Base-by-base conservation (phyloP, 2,329 filamentous ascomycete genomes). In the Penicillium sp. region DNA sequence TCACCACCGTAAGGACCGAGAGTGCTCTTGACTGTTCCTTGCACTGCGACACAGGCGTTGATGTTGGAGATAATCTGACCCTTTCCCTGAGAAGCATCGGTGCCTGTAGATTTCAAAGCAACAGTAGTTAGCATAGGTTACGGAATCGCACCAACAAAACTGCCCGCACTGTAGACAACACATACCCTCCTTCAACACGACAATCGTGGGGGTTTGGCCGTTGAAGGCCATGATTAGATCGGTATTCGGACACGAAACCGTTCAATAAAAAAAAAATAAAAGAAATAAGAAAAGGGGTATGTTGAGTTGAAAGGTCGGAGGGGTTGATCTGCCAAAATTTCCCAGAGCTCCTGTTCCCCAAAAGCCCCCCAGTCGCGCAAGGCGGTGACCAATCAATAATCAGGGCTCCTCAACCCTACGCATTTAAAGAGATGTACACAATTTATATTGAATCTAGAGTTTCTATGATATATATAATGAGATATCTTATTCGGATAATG, bases 51-150 rank as follows among this genome's bases (percentile, higher is more conserved):
- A 76, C 94, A 99, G 65, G 94, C 94, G 81, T 96, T 97, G 80
- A 99, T 97, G 78, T 99, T 99, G 69, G 93, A 95, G 69, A 99
- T 79, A 70, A 99, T 89, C 79, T 99, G 94, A 53, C 92, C 92
- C 76, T 95, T 94, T 71, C 94, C 94, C 78, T 99, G 94, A 52
- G 94, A 97, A 69, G 92, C 86, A 77, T 99, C 94, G 80, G 94
- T 99, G 70, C 94, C 94, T 97, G 69, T 61, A 62, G 56, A 42
- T 60, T 44, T 31, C 44, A 54, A 61, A 52, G 55, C 51, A 60
- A 53, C 51, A 63, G 59, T 61, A 50, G 58, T 69, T 65, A 74
- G 65, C 64, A 57, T 63, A 46, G 43, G 39, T 56, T 31, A 47
- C 49, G 50, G 34, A 59, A 63, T 59, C 59, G 55, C 66, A 66